Conservation (phyloP, 495 filamentous ascomycete species). For the Chaetomium cochliodes region DNA sequence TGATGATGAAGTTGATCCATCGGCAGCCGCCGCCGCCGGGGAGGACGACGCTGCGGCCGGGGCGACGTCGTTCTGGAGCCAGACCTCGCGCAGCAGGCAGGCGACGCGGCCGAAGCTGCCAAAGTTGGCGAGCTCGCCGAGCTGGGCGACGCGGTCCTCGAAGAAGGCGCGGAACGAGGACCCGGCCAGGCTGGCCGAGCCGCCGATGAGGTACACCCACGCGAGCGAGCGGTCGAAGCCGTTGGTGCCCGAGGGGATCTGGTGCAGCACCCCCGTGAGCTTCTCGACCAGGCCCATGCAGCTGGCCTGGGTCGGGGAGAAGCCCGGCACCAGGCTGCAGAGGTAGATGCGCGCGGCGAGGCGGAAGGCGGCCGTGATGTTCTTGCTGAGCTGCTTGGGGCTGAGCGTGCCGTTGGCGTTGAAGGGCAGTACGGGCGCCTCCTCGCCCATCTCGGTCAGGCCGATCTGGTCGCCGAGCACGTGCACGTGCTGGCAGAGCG, state of each 20-base stretch:
- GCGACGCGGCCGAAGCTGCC: conserved; percentile 82
- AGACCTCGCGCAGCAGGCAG: conserved; percentile 76
- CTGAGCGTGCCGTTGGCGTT: conserved; percentile 70
- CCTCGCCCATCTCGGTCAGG: conserved; percentile 63
- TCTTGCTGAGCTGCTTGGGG: conserved; percentile 75
- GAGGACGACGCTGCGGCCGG: background rate
- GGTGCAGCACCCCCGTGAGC: conserved; percentile 66
- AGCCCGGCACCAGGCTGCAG: conserved; percentile 87
- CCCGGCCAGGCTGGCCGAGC: conserved; percentile 64
- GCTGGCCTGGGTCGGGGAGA: conserved; percentile 66
- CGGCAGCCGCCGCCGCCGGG: no score
- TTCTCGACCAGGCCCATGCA: conserved; percentile 72
- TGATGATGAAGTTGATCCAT: conserved; percentile 36
- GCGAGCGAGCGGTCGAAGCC: conserved; percentile 89
- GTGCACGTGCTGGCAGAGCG: conserved; percentile 80
- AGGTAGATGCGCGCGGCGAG: conserved; percentile 92
- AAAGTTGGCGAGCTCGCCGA: conserved; percentile 73
- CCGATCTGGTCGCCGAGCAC: conserved; percentile 79
- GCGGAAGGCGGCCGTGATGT: conserved; percentile 87
- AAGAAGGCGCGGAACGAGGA: conserved; percentile 77
- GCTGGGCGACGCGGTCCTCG: conserved; percentile 61
- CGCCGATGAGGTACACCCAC: conserved; percentile 89
- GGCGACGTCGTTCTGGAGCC: conserved; percentile 65
- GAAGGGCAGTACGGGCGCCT: conserved; percentile 54
- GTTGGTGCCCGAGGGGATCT: conserved; percentile 71